Evolutionary conservation across 306 rosid species (phyloP).

Genomic region (Vigna radiata): DNA sequence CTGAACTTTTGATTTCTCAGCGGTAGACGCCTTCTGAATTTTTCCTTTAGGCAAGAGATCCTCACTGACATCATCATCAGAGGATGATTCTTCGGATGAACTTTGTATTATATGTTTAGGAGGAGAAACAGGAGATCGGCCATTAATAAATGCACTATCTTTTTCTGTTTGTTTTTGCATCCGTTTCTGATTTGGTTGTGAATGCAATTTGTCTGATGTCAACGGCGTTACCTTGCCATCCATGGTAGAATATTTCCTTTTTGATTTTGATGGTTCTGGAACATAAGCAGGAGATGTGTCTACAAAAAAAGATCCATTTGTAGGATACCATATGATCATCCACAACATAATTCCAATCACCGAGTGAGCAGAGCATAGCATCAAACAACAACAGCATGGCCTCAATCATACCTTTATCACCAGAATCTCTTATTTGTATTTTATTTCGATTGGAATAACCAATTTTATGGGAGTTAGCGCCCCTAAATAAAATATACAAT

Average conservation of each 20-base stretch:
- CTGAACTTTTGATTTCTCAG: too few relatives aligned
- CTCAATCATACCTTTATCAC: conserved; percentile 62
- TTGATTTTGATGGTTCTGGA: conserved; percentile 50
- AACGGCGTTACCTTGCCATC: conserved; percentile 52
- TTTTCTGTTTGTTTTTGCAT: conserved; percentile 49
- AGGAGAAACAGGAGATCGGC: conserved; percentile 38
- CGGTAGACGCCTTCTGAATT: conserved; percentile 34
- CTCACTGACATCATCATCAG: conserved; percentile 53
- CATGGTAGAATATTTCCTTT: conserved; percentile 47
- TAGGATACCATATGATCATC: conserved; percentile 21
- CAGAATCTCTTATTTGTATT: conserved; percentile 38
- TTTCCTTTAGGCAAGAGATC: conserved; percentile 48
- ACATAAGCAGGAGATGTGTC: conserved; percentile 63
- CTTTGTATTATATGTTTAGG: conserved; percentile 35
- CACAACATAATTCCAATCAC: conserved; percentile 7
- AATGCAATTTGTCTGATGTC: conserved; percentile 41
- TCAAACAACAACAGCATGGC: conserved; percentile 36
- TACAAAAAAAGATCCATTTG: conserved; percentile 46
- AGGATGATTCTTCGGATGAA: conserved; percentile 52
- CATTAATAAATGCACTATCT: conserved; percentile 39
- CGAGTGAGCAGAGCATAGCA: background rate
- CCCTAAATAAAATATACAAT: conserved; percentile 56
- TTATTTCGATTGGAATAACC: conserved; percentile 69
- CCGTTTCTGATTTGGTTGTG: conserved; percentile 46
- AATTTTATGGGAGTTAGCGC: conserved; percentile 66